phyloP scores from a whole-genome alignment of 1,139 yeast genomes.

The Yamadazyma buinensis region DNA sequence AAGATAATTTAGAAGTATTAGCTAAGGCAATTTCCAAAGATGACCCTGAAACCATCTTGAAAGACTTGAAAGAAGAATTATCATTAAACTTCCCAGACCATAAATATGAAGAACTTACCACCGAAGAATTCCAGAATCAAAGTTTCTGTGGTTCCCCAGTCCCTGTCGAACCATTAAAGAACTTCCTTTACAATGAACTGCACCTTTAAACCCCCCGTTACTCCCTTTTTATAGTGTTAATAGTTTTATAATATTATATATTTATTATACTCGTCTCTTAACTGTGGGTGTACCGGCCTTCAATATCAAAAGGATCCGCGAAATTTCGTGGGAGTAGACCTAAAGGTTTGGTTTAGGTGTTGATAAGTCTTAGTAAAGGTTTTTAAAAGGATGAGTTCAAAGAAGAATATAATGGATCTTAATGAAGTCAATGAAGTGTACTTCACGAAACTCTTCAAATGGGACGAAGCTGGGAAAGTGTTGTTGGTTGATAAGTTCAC shows the following conservation, averaged over 20 bases:
- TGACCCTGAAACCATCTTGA: too few species aligned
- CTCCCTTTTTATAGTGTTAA: too few species aligned
- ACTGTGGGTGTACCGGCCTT: not conserved
- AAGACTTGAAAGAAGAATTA: too few species aligned
- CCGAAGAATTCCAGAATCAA: slow-evolving; percentile 24
- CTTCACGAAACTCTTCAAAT: slow-evolving; percentile 33
- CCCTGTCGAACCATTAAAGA: slow-evolving; percentile 30
- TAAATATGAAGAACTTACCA: slow-evolving; percentile 19
- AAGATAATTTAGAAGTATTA: slow-evolving; percentile 14
- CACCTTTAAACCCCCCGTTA: slow-evolving; percentile 19
- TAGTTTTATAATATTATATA: too few species aligned
- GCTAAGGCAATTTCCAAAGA: slow-evolving; percentile 16
- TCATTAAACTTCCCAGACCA: slow-evolving; percentile 27
- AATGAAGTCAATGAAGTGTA: slow-evolving; percentile 33
- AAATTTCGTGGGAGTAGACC: not conserved
- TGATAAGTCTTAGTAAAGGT: not conserved
- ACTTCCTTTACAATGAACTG: slow-evolving; percentile 30
- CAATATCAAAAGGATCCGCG: too few species aligned
- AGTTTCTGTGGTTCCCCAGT: slow-evolving; percentile 27
- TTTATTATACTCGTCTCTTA: too few species aligned
- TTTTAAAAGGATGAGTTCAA: too few species aligned
- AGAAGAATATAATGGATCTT: too few species aligned
- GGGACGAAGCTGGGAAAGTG: slow-evolving; percentile 52
- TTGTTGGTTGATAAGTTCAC: slow-evolving; percentile 77
- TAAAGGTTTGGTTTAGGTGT: not conserved